Conservation (phyloP, 2,329 filamentous ascomycete genomes). For the Rugonectria rugulosa region DNA sequence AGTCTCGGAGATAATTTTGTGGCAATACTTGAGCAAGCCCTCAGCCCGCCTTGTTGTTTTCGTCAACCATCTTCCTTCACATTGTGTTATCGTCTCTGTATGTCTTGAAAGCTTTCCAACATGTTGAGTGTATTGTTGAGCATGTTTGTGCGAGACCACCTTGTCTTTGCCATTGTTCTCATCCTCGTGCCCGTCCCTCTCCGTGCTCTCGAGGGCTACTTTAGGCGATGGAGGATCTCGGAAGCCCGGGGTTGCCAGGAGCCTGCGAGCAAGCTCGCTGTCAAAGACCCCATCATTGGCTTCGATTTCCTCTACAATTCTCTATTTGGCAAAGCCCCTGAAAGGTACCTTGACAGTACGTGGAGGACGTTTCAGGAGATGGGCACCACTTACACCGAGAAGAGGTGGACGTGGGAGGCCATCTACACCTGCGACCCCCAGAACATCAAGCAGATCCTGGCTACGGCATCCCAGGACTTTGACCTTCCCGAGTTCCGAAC, state of each 20-base stretch:
- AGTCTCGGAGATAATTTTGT: slow-evolving; percentile 34
- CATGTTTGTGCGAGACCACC: slow-evolving; percentile 27
- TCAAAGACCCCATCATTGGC: slow-evolving; percentile 44
- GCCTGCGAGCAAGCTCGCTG: slow-evolving; percentile 30
- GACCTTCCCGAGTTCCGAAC: slow-evolving; percentile 47
- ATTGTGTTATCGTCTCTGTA: slow-evolving; percentile 4
- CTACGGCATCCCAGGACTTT: slow-evolving; percentile 60
- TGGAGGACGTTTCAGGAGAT: slow-evolving; percentile 38
- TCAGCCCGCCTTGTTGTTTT: slow-evolving; percentile 24
- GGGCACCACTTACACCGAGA: slow-evolving; percentile 44
- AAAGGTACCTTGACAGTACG: slow-evolving; percentile 40
- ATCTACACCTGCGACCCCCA: slow-evolving; percentile 53
- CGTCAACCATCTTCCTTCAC: slow-evolving; percentile 21
- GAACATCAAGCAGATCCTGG: slow-evolving; percentile 64
- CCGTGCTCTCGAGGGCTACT: slow-evolving; percentile 17
- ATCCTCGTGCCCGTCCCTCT: slow-evolving; percentile 29
- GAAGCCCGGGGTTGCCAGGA: slow-evolving; percentile 34
- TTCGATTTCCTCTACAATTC: slow-evolving; percentile 46
- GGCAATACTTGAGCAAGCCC: slow-evolving; percentile 32
- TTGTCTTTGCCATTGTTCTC: slow-evolving; percentile 26
- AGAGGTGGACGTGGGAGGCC: slow-evolving; percentile 43
- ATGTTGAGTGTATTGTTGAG: slow-evolving; percentile 29
- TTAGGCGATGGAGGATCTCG: slow-evolving; percentile 27
- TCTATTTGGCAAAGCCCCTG: slow-evolving; percentile 36
- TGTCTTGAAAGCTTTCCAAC: slow-evolving; percentile 8